These are phyloP conservation scores for Endocladia muricata DNA, from an alignment of 31 red algal species.

Conservation along the genomic window DNA sequence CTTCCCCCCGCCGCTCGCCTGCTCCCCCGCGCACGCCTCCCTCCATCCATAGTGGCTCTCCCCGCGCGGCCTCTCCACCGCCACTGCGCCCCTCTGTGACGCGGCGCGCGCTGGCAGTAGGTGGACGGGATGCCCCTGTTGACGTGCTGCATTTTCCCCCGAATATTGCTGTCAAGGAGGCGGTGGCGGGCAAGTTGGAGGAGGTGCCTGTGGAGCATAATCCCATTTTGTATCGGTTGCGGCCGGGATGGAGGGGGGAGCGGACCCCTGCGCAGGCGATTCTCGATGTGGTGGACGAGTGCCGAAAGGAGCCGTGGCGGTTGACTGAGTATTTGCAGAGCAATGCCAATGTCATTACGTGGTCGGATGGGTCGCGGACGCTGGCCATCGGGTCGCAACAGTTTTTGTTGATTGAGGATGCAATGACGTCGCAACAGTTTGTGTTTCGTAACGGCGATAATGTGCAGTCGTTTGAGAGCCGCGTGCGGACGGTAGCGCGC, in stretches of 20 bases:
- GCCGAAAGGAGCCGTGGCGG: slow-evolving; percentile 5
- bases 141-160: slow-evolving; percentile 57
- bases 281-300: slow-evolving; percentile 7
- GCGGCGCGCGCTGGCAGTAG: neutral
- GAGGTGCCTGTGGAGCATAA: slow-evolving; percentile 23
- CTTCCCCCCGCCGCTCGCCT: neutral
- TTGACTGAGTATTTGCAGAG: slow-evolving; percentile 14
- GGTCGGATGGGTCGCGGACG: slow-evolving; percentile 51
- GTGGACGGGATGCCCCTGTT: slow-evolving; percentile 6
- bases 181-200: slow-evolving; percentile 9
- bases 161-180: slow-evolving; percentile 22
- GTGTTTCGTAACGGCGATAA: slow-evolving; percentile 27
- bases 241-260: slow-evolving; percentile 2
- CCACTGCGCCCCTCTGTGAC: slow-evolving; percentile 1
- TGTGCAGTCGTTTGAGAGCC: slow-evolving; percentile 38
- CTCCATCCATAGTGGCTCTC: neutral
- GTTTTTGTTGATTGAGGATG: slow-evolving; percentile 53
- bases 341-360: slow-evolving; percentile 46
- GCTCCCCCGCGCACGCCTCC: neutral
- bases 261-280: slow-evolving; percentile 10
- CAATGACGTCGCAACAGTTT: slow-evolving; percentile 42
- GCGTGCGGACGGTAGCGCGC: slow-evolving; percentile 17
- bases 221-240: slow-evolving; percentile 41
- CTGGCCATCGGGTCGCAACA: slow-evolving; percentile 34
- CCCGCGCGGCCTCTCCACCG: neutral